Base-by-base conservation (phyloP, 768 basidiomycete genomes). In the Galerina marginata region DNA sequence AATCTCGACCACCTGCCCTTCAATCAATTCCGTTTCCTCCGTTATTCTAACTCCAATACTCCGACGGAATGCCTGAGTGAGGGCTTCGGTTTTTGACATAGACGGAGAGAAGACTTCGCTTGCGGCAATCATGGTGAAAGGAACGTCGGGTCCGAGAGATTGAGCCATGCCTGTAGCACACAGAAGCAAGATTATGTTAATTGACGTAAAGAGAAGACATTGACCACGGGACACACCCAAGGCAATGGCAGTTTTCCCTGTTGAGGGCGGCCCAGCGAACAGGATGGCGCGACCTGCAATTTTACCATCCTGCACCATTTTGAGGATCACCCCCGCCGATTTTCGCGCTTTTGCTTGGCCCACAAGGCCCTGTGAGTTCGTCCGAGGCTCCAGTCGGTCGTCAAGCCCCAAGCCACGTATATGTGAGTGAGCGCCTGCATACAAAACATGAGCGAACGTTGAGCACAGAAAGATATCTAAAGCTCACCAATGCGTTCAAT, bases 91-190 rank as follows among this genome's bases (percentile, higher is more conserved):
- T 78, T 98, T 99, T 29, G 92, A 95, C 93, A 99, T 97, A 68
- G 95, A 94, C 38, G 97, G 83, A 45, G 96, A 98, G 80, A 96
- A 99, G 60, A 99, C 96, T 75, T 99, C 97, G 79, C 93, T 95
- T 20, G 90, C 97, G 14, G 95, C 93, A 69, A 99, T 95, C 88
- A 94, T 95, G 6, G 95, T 98, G 74, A 99, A 99, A 0, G 97
- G 97, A 1, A 99, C 96, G 68, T 98, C 97, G 9, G 90, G 68
- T 0, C 97, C 97, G 20, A 99, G 80, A 2, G 90, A 93, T 74
- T 98, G 96, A 6, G 97, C 94, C 96, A 99, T 97, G 55, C 93
- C 96, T 95, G 56, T 15, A 29, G n/a, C n/a, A 47, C 49, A 63
- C 57, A 10, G 44, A 36, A 33, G 29, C 29, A 33, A 33, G 2